Conservation (phyloP, 768 basidiomycete genomes). For the Peribolospora kevripleyi region DNA sequence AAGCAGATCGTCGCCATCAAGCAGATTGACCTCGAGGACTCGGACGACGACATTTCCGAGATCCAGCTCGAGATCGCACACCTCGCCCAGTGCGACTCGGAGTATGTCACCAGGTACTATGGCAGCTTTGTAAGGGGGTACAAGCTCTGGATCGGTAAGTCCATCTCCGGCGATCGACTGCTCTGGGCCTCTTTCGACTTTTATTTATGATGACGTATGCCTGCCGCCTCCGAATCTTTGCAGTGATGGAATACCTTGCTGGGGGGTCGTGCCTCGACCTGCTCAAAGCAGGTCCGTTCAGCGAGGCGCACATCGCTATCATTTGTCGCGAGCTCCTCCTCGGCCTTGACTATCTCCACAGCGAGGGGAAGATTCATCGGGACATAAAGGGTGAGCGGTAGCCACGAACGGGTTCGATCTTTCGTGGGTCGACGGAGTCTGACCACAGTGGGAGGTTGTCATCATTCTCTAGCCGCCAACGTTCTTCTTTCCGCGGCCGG, state of each 20-base stretch:
- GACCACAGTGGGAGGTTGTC: background rate
- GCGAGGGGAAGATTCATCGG: constrained; percentile 84
- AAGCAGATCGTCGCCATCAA: constrained; percentile 93
- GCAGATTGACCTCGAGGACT: constrained; percentile 94
- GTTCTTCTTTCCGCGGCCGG: constrained; percentile 71
- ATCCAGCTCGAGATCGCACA: constrained; percentile 94
- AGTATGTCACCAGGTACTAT: constrained; percentile 88
- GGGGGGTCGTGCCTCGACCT: constrained; percentile 97
- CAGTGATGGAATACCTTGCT: constrained; percentile 90
- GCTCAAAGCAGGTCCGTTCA: constrained; percentile 71
- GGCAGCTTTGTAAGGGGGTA: constrained; percentile 90
- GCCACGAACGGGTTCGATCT: too few species aligned
- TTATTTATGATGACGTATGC: background rate
- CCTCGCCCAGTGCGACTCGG: constrained; percentile 82
- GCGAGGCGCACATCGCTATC: constrained; percentile 82
- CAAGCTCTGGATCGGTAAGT: constrained; percentile 68
- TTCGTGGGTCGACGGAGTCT: background rate
- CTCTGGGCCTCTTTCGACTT: too few species aligned
- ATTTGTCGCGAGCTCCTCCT: constrained; percentile 76
- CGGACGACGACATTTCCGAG: constrained; percentile 94
- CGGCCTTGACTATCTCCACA: constrained; percentile 88
- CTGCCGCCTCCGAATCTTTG: background rate
- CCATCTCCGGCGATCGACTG: too few species aligned
- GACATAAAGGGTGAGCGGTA: constrained; percentile 47
- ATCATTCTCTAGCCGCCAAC: constrained; percentile 45